Base-by-base conservation (phyloP, 176 grass and related monocot genomes). In the Aegilops sharonensis region DNA sequence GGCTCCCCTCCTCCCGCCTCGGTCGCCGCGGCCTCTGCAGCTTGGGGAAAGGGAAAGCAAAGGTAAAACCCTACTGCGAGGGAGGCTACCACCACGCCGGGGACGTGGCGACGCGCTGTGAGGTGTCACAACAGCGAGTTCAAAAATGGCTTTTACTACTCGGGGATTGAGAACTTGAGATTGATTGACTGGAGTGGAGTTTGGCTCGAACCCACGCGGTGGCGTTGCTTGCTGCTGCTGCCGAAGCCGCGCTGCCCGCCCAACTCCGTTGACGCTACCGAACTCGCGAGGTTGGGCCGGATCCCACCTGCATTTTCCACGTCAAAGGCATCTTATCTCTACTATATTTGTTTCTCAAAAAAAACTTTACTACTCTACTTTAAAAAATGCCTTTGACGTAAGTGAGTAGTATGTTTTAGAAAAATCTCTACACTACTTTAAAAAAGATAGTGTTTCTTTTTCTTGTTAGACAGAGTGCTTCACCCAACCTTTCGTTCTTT, bases 31-130 rank as follows among this genome's bases (percentile, higher is more conserved):
- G 42, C 13, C 81, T 81, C 76, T 47, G 64, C 89, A 35, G 85
- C 75, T 71, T 62, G 81, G 48, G 50, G 50, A 17, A 54, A 18
- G 81, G 61, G 45, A 2, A 91, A 81, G 84, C 75, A 78, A 37
- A 39, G 29, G 89, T 64, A 91, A 88, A 91, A 81, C 85, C 85
- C 89, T 85, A 81, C 76, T 39, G 76, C 81, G 68, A 36, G 75
- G 83, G 78, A 72, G 72, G 63, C 39, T 72, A 47, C 27, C 69
- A 15, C 77, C 54, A 57, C 54, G 54, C 54, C 54, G 54, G 64
- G 64, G 64, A 66, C 64, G 72, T 75, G 72, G 72, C 72, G 43
- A 10, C 72, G 64, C 4, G 64, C 11, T 8, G 31, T 18, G 75
- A 42, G 72, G 36, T 42, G 5, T 2, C 17, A 24, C 47, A 75